Base-by-base conservation (phyloP, 495 filamentous ascomycete species). In the Trichocladium antarcticum region DNA sequence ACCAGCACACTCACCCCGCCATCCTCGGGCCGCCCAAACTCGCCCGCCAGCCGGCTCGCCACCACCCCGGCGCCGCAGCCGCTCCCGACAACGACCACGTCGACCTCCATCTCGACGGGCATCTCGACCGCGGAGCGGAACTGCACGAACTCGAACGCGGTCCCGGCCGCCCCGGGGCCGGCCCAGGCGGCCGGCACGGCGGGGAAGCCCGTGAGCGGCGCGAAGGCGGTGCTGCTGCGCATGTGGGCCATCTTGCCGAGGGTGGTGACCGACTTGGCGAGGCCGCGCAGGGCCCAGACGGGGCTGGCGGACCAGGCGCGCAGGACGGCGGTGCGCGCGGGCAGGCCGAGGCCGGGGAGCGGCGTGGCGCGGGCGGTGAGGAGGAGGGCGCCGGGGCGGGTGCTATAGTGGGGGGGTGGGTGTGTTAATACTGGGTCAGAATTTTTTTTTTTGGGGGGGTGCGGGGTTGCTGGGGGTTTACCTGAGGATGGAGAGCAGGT, bases 21-120 rank as follows among this genome's bases (percentile, higher is more conserved):
- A n/a, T n/a, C n/a, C n/a, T n/a, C n/a, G n/a, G n/a, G n/a, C 2
- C 78, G 31, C 2, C 55, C 55, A 10, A 57, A 54, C 15, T 41
- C 83, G 56, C 87, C 80, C 10, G 88, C 80, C 5, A 95, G 68
- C 21, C 82, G 83, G 66, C 88, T 88, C 11, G 89, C 88, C 24
- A 75, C 77, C 0, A 95, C 88, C 0, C 73, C 85, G n/a, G 85
- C 88, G 42, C 89, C 89, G 56, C 85, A 90, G 15, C 89, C 89
- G 43, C 84, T 89, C 1, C 89, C 89, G 6, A 95, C 74, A 50
- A 95, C 79, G 14, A 93, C 80, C 1, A 93, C 80, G 60, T 95
- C 89, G 4, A 81, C 82, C 34, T 89, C 80, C 43, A 95, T 59
- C 0, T 69, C 75, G 46, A 54, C 64, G n/a, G 52, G 22, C 6